Conservation (phyloP, 106 monocot genomes). For the Narthecium ossifragum region DNA sequence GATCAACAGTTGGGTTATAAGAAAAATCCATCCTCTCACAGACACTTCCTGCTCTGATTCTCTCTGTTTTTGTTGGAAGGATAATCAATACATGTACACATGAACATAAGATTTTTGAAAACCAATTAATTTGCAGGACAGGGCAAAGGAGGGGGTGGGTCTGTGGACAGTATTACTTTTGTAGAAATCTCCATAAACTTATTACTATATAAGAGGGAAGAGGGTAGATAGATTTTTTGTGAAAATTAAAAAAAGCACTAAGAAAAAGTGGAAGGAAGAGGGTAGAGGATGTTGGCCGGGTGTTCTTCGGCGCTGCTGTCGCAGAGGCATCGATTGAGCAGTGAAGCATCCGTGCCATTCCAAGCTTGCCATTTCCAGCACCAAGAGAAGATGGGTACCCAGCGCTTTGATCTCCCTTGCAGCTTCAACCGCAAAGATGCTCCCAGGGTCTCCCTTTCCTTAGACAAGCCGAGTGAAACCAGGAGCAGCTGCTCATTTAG, state of each 20-base stretch:
- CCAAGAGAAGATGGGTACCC: slow-evolving; percentile 47
- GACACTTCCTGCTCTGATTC: neutral
- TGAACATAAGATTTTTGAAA: neutral
- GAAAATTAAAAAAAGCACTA: neutral
- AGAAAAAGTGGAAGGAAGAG: neutral
- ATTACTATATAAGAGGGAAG: neutral
- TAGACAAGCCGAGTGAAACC: slow-evolving; percentile 18
- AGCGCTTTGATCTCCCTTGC: slow-evolving; percentile 55
- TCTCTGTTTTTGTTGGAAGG: neutral
- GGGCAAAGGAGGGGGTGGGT: neutral
- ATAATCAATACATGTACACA: neutral
- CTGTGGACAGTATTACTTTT: neutral
- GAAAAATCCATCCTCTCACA: neutral
- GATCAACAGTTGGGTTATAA: neutral
- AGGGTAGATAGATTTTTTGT: neutral
- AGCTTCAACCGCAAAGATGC: slow-evolving; percentile 25
- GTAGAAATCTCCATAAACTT: neutral
- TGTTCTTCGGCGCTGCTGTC: slow-evolving; percentile 40
- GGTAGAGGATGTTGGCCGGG: slow-evolving; percentile 70
- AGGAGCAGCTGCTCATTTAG: slow-evolving; percentile 31
- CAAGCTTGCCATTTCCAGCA: slow-evolving; percentile 27
- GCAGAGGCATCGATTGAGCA: slow-evolving; percentile 40
- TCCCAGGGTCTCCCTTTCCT: slow-evolving; percentile 15
- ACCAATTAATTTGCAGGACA: neutral
- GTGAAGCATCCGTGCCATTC: slow-evolving; percentile 19